Evolutionary conservation across 2,329 filamentous ascomycete species (phyloP).

Genomic region (Botrytis pseudocinerea): DNA sequence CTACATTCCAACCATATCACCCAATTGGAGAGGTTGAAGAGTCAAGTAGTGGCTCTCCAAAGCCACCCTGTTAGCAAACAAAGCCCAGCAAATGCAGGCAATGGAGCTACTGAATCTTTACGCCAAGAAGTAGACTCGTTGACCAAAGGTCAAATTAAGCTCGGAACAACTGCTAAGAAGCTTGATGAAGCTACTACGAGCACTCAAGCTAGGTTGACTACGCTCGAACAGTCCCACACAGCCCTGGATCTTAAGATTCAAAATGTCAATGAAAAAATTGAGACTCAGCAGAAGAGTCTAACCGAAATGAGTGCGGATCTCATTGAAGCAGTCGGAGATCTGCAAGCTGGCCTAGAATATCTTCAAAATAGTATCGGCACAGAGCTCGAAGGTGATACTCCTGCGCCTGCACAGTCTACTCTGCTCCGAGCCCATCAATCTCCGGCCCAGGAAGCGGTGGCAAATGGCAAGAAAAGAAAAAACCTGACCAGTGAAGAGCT

Average conservation of each 20-base stretch:
- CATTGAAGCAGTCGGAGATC: not conserved
- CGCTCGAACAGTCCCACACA: not conserved
- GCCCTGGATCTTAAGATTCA: not conserved
- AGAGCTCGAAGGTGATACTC: not conserved
- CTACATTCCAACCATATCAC: not conserved
- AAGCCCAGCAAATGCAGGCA: not conserved
- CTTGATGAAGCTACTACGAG: not conserved
- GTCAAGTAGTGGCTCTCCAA: not conserved
- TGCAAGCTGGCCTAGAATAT: not conserved
- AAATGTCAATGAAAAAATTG: not conserved
- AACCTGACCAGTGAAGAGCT: not conserved
- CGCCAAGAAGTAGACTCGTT: conserved; percentile 17
- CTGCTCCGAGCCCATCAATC: not conserved
- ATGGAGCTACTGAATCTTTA: conserved; percentile 7
- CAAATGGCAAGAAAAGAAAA: not conserved
- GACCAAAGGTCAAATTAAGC: not conserved
- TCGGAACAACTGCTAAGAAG: not conserved
- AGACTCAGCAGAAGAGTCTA: not conserved
- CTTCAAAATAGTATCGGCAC: not conserved
- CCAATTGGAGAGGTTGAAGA: not conserved
- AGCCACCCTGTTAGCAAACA: not conserved
- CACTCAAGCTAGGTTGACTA: not conserved
- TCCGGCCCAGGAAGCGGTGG: not conserved
- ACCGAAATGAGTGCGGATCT: not conserved
- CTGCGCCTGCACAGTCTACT: too few species aligned